A percentile compares a stretch with the other conserved stretches of the same genome.
These are phyloP conservation scores for Rhodotorula sp. DNA, from an alignment of 1,284 basidiomycete genomes.

Conservation along the genomic window DNA sequence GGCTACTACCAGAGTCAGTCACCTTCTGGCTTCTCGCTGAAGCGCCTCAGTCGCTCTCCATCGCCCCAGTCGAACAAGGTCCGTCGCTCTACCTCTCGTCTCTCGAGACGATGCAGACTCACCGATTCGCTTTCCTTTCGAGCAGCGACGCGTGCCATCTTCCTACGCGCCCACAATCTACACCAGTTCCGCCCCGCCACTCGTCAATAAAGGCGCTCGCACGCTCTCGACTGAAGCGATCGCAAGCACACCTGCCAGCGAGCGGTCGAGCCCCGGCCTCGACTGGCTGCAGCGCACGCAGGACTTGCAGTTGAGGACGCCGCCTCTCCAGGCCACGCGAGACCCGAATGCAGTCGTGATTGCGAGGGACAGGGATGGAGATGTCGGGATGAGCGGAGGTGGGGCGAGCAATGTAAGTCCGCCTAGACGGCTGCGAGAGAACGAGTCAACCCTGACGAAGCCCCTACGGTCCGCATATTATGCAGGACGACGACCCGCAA, in stretches of 20 bases:
- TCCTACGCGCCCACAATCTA: slow-evolving; percentile 6
- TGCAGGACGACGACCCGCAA: neutral
- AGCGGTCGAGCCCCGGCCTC: slow-evolving; percentile 13
- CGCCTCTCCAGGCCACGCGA: neutral
- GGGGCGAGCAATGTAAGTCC: neutral
- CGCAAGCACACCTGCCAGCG: neutral
- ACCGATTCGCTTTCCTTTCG: neutral
- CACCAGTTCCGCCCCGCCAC: neutral
- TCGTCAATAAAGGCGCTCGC: neutral
- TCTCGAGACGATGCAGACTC: neutral
- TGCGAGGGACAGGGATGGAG: neutral
- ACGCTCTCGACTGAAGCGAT: slow-evolving; percentile 7
- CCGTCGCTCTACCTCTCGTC: neutral
- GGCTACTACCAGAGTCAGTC: too few relatives aligned
- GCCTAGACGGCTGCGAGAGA: neutral
- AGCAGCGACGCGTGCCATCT: slow-evolving; percentile 16
- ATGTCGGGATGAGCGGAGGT: slow-evolving; percentile 1
- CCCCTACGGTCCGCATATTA: neutral
- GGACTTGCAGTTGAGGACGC: slow-evolving; percentile 19
- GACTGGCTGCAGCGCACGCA: slow-evolving; percentile 26
- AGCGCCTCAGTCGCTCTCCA: slow-evolving; percentile 1
- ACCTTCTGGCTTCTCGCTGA: neutral
- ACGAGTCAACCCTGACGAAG: neutral
- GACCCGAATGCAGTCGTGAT: neutral
- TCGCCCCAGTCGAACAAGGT: slow-evolving; percentile 4